Evolutionary conservation across 805 yeast species (phyloP).

Genomic region (Yueomyces sp.): DNA sequence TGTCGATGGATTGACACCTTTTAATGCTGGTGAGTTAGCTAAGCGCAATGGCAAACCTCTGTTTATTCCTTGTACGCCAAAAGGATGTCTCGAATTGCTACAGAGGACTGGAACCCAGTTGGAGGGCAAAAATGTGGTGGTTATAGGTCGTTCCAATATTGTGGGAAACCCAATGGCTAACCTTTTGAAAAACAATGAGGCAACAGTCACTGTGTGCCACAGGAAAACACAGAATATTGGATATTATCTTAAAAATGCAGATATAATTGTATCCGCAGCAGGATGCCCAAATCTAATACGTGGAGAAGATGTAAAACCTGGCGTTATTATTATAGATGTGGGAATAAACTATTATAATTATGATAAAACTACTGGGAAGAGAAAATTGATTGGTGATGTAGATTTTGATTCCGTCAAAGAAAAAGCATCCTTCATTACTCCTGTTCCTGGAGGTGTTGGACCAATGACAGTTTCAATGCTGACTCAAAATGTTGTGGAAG

Average conservation of each 20-base stretch:
- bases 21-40: slow-evolving; percentile 63
- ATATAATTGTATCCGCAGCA: slow-evolving; percentile 77
- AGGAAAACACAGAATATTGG: slow-evolving; percentile 45
- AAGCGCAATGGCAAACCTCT: slow-evolving; percentile 60
- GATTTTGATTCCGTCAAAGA: slow-evolving; percentile 57
- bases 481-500: slow-evolving; percentile 64
- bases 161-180: slow-evolving; percentile 75
- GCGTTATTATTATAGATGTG: slow-evolving; percentile 81
- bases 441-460: slow-evolving; percentile 99
- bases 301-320: slow-evolving; percentile 79
- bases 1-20: slow-evolving; percentile 75
- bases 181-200: slow-evolving; percentile 53
- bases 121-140: slow-evolving; percentile 65
- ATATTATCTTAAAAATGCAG: slow-evolving; percentile 45
- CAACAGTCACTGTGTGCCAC: slow-evolving; percentile 68
- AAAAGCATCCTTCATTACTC: slow-evolving; percentile 63
- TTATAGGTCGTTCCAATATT: slow-evolving; percentile 73
- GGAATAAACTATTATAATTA: slow-evolving; percentile 88
- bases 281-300: slow-evolving; percentile 77
- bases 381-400: slow-evolving; percentile 86
- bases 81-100: slow-evolving; percentile 59
- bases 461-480: slow-evolving; percentile 99
- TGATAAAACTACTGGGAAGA: slow-evolving; percentile 59
- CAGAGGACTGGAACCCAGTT: slow-evolving; percentile 41
- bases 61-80: slow-evolving; percentile 75